phyloP scores from a whole-genome alignment of 306 rosid species.

The Acacia confusa region DNA sequence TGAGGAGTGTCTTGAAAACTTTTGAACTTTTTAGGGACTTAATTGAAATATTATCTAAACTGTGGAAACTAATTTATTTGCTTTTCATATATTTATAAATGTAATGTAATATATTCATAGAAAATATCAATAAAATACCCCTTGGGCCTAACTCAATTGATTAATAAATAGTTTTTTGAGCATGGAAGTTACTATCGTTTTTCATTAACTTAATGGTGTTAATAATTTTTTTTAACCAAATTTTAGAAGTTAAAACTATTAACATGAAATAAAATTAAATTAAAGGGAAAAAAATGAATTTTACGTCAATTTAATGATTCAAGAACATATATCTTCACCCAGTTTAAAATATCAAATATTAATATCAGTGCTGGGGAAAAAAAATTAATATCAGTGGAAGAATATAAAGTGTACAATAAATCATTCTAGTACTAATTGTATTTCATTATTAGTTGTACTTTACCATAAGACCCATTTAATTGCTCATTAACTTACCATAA shows the following conservation, averaged over 20 bases:
- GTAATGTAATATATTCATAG: neutral
- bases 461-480: neutral
- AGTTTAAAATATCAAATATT: neutral
- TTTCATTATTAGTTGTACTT: neutral
- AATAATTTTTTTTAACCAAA: too few relatives aligned
- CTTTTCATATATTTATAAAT: neutral
- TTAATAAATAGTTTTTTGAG: too few relatives aligned
- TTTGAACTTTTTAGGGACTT: neutral
- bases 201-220: neutral
- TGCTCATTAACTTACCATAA: neutral
- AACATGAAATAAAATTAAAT: too few relatives aligned
- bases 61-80: neutral
- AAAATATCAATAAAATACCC: neutral
- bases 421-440: too few relatives aligned
- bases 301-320: neutral
- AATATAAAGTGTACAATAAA: too few relatives aligned
- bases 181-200: neutral
- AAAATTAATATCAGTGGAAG: too few relatives aligned
- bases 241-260: too few relatives aligned
- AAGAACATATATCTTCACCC: neutral
- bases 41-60: neutral
- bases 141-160: neutral
- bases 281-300: neutral
- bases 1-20: neutral
- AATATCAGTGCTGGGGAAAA: too few relatives aligned